Base-by-base conservation (phyloP, 83 land plant species). In the Picea engelmannii region DNA sequence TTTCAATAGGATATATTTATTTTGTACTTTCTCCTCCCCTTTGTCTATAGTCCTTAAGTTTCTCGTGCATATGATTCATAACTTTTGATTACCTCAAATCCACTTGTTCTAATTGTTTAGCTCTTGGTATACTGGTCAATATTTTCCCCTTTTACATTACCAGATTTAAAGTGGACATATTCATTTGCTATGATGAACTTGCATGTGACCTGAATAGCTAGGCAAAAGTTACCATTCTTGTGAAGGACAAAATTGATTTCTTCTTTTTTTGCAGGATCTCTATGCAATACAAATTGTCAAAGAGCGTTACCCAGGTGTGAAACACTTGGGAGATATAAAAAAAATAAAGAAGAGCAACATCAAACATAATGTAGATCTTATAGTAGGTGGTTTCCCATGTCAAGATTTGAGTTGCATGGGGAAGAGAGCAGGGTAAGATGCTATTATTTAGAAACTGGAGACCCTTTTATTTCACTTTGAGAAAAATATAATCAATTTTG, bases 301-400 rank as follows among this genome's bases (percentile, higher is more conserved):
- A 66, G 62, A 62, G 76, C 35, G 79, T 21, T 82, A 75, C 73
- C 84, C 84, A 17, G 70, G 25, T 60, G 87, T 85, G 23, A 80
- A 79, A 62, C 81, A 82, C 82, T 66, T 85, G 31, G 87, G 87
- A 18, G 87, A 85, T 69, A 77, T 85, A 18, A 85, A 81, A 79
- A 65, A 62, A 16, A 61, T 85, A 44, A 20, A 79, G 25, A 81
- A 38, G 71, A 60, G 49, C 44, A 63, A 83, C 68, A 82, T 85
- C 49, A 27, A 47, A 24, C 84, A 82, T 61, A 62, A 85, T 10
- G 65, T 85, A 68, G 87, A 85, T 79, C 84, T 85, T 47, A 49
- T 85, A 66, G 81, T 85, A 62, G 87, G 81, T 59, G 87, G 87
- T n/a, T 85, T 82, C 42, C 87, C 87, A 12, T 85, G 87, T 76